phyloP scores from a whole-genome alignment of 306 rosid species.

The Trifolium dubium region DNA sequence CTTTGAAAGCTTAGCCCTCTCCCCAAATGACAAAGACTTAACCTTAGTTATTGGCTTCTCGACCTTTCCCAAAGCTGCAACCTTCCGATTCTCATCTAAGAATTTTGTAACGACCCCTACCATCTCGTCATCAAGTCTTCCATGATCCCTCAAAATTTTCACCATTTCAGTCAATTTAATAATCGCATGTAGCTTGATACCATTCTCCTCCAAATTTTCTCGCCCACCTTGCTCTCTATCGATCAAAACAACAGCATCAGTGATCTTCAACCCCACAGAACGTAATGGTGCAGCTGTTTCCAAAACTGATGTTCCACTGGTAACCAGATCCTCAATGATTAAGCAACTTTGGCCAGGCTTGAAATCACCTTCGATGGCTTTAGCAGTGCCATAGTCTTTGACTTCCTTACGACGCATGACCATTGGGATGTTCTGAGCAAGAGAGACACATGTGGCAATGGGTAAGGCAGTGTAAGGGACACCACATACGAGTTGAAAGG shows the following conservation, averaged over 20 bases:
- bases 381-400: slow-evolving; percentile 89
- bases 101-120: slow-evolving; percentile 58
- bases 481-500: slow-evolving; percentile 75
- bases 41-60: slow-evolving; percentile 53
- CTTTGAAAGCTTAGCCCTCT: slow-evolving; percentile 74
- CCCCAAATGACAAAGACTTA: slow-evolving; percentile 58
- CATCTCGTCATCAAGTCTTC: slow-evolving; percentile 73
- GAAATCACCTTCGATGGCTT: slow-evolving; percentile 78
- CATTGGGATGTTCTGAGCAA: slow-evolving; percentile 67
- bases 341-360: slow-evolving; percentile 64
- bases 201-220: slow-evolving; percentile 81
- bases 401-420: slow-evolving; percentile 94
- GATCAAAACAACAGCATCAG: slow-evolving; percentile 81
- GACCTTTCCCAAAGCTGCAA: slow-evolving; percentile 54
- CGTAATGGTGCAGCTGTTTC: slow-evolving; percentile 82
- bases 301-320: slow-evolving; percentile 81
- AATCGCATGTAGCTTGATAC: slow-evolving; percentile 68
- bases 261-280: slow-evolving; percentile 72
- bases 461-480: slow-evolving; percentile 95
- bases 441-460: slow-evolving; percentile 79
- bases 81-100: slow-evolving; percentile 79
- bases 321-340: slow-evolving; percentile 83
- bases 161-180: slow-evolving; percentile 79
- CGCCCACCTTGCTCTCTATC: slow-evolving; percentile 92
- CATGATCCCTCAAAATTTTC: slow-evolving; percentile 71